Evolutionary conservation across 2,329 filamentous ascomycete genomes (phyloP).

Genomic region (Neodidymelliopsis sp.): DNA sequence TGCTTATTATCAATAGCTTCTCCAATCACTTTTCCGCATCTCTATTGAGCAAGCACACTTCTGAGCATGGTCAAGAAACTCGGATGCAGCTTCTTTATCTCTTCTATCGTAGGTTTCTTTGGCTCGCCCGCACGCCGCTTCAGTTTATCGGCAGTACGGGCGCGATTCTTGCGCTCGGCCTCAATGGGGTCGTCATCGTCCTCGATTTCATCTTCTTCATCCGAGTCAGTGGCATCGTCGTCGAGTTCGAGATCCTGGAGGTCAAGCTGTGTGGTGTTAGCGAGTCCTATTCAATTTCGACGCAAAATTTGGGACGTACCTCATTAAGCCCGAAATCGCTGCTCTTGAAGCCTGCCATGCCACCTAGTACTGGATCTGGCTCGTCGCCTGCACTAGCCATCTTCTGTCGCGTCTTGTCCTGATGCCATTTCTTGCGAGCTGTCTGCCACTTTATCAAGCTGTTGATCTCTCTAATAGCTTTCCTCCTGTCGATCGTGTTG

Average conservation of each 20-base stretch:
- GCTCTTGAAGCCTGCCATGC: slow-evolving; percentile 69
- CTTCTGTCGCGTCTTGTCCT: slow-evolving; percentile 97
- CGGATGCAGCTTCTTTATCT: slow-evolving; percentile 80
- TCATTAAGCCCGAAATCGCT: slow-evolving; percentile 90
- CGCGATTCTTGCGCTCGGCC: slow-evolving; percentile 80
- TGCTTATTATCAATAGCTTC: not conserved
- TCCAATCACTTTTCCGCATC: not conserved
- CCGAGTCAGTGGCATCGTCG: slow-evolving; percentile 67
- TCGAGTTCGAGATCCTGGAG: slow-evolving; percentile 86
- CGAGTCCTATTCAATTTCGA: too few relatives aligned
- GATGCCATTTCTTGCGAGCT: slow-evolving; percentile 95
- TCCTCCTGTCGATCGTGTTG: slow-evolving; percentile 72
- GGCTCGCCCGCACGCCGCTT: slow-evolving; percentile 84
- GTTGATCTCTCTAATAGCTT: slow-evolving; percentile 82
- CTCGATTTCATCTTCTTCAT: slow-evolving; percentile 61
- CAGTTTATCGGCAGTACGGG: slow-evolving; percentile 80
- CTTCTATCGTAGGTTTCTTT: slow-evolving; percentile 76
- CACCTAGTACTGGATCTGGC: slow-evolving; percentile 49
- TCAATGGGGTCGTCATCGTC: slow-evolving; percentile 87
- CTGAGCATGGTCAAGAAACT: slow-evolving; percentile 84
- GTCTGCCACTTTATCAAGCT: slow-evolving; percentile 91
- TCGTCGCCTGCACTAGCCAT: slow-evolving; percentile 81
- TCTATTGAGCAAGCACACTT: slow-evolving; percentile 70
- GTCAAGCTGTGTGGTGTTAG: slow-evolving; percentile 62
- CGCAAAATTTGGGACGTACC: too few relatives aligned